Evolutionary conservation across 2,329 filamentous ascomycete species (phyloP), one percentile per base, ranked within the genome.

Genomic region (Exutisphaerella laricina): DNA sequence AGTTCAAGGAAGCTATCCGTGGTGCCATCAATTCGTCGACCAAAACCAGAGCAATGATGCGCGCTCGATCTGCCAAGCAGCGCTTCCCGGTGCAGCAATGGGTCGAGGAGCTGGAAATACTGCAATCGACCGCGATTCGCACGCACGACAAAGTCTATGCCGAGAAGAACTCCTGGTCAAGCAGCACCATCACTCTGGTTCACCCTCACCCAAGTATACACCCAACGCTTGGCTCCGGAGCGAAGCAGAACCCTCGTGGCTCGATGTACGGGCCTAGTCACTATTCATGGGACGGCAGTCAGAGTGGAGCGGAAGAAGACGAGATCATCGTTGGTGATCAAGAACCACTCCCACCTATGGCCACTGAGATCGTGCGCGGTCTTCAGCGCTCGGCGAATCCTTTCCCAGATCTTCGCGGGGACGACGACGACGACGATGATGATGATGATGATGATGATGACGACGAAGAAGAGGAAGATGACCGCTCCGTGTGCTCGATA

Each of bases 1-100:
- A 83, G 58, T 82, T 83, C 65, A 78, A 75, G 56, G 66, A 70
- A 41, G 76, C 79, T 4, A 80, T 82, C 46, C 66, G 74, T 14
- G 70, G 70, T 37, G 79, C 79, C 1, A 59, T 83, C 40, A 71
- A 66, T 32, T 80, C 77, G 1, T 75, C 74, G 48, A 58, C 60
- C 3, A 67, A 75, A 26, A 71, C 72, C 10, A 66, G 79, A 43
- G 74, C 74, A 1, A 68, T 74, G 54, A 83, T 83, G 79, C 71
- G 79, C 55, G 79, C 78, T 17, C 70, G 77, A 36, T 79, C 77
- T n/a, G 77, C 75, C 8, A 77, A 77, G 50, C 79, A 83, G 56
- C 70, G 79, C 21, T 83, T 83, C 61, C 79, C 79, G 9, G 78
- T 83, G 10, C 75, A 74, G 2, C 76, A 81, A 54, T 83, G 79